Percentiles rank a stretch among this genome's conserved stretches.
phyloP scores from a whole-genome alignment of 148 eudicot species.

The Vaccinium macrocarpon region DNA sequence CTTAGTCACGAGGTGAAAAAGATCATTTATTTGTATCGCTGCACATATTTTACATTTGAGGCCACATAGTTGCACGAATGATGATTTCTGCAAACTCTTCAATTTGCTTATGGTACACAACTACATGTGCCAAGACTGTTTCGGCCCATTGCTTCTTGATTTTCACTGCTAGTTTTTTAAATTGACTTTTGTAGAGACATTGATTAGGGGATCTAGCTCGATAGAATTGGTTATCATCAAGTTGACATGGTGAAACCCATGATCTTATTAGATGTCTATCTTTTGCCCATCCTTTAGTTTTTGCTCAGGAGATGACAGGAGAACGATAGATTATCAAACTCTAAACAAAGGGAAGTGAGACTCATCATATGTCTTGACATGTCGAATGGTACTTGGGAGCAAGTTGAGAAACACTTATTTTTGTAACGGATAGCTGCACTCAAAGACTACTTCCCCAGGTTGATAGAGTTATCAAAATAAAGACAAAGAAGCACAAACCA shows the following conservation, averaged over 20 bases:
- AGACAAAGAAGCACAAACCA: neutral
- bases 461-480: neutral
- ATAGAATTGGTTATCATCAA: neutral
- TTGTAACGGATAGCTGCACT: neutral
- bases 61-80: neutral
- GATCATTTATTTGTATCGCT: neutral
- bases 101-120: neutral
- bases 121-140: neutral
- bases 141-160: neutral
- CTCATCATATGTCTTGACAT: neutral
- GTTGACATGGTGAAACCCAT: neutral
- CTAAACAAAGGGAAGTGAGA: neutral
- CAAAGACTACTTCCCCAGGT: neutral
- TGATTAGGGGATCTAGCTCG: neutral
- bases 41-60: neutral
- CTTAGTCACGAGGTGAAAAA: conserved; percentile 79
- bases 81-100: neutral
- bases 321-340: neutral
- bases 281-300: neutral
- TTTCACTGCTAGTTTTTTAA: neutral
- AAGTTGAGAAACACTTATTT: neutral
- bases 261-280: neutral
- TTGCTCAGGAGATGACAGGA: neutral
- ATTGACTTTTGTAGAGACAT: neutral
- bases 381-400: neutral